These are phyloP conservation scores for Coemansia sp. DNA, from an alignment of 192 early-diverging fungal species.

Conservation along the genomic window DNA sequence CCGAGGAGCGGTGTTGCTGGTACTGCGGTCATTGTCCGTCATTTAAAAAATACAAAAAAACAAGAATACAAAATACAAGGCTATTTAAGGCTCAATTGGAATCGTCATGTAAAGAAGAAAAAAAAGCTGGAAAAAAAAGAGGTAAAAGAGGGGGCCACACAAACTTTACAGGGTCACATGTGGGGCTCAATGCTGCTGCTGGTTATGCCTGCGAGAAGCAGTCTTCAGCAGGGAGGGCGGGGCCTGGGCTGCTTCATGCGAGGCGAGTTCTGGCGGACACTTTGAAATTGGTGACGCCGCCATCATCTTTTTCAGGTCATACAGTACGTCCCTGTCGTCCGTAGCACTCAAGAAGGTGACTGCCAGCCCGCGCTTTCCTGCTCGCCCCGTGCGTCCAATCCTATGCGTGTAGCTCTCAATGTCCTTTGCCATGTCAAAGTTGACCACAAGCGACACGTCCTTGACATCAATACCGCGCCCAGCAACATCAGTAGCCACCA, in stretches of 20 bases:
- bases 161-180: not conserved
- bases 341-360: constrained; percentile 78
- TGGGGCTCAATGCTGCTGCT: not conserved
- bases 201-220: constrained; percentile 14
- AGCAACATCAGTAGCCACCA: constrained; percentile 98
- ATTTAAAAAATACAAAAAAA: constrained; percentile 15
- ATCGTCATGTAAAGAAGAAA: not conserved
- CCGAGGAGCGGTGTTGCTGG: constrained; percentile 26
- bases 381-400: constrained; percentile 97
- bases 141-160: not conserved
- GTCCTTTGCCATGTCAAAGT: constrained; percentile 97
- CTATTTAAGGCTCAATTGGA: not conserved
- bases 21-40: constrained; percentile 34
- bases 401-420: constrained; percentile 99
- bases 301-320: constrained; percentile 70
- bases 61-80: constrained; percentile 1
- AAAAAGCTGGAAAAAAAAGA: not conserved
- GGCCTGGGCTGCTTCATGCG: constrained; percentile 80
- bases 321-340: constrained; percentile 85
- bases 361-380: constrained; percentile 86
- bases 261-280: constrained; percentile 80
- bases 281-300: constrained; percentile 72
- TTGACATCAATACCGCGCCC: constrained; percentile 99
- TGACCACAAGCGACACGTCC: constrained; percentile 93
- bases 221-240: constrained; percentile 52